Base-by-base conservation (phyloP, 495 filamentous ascomycete species). In the Xylaria acuta region DNA sequence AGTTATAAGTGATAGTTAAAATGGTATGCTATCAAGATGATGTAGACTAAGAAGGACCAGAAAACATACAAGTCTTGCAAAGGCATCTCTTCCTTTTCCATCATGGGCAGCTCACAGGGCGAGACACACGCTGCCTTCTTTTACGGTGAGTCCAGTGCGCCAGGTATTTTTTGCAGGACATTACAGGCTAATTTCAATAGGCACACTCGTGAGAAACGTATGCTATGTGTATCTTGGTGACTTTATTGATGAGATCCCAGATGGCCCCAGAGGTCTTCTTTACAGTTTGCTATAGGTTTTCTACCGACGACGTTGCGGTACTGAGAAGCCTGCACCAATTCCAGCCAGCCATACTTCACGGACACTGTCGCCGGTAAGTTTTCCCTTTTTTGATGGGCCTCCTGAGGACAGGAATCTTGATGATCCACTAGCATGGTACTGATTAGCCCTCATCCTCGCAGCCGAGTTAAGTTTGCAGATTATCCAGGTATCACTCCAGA, bases 191-290 rank as follows among this genome's bases (percentile, higher is more conserved):
- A 75, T 74, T 66, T 49, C 51, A 27, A 63, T 45, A 88, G 84
- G 83, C 63, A 85, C 84, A 20, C 75, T 85, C 32, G 73, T 72
- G 18, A 74, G 69, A 20, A 43, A 30, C 63, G 54, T 32, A 47
- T 43, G 20, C 30, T 18, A 7, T 18, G 47, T 34, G 3, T 60
- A 30, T 49, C 30, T 4, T 41, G 20, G 56, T 69, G 8, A n/a
- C 12, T 25, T 18, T 75, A 51, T 70, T 78, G 32, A 86, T 78
- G 82, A 71, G 85, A 84, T 32, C 77, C 7, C 56, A 94, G 81
- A 97, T 97, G 93, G 91, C 90, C 3, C 89, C 92, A 11, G 87
- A 90, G 75, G 90, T 97, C 60, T 92, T 97, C 72, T 90, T 91
- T 82, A 90, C 91, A 22, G 94, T 97, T 38, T 91, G 92, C 82